Evolutionary conservation across 768 basidiomycete genomes (phyloP).

Genomic region (Epithele typhae): DNA sequence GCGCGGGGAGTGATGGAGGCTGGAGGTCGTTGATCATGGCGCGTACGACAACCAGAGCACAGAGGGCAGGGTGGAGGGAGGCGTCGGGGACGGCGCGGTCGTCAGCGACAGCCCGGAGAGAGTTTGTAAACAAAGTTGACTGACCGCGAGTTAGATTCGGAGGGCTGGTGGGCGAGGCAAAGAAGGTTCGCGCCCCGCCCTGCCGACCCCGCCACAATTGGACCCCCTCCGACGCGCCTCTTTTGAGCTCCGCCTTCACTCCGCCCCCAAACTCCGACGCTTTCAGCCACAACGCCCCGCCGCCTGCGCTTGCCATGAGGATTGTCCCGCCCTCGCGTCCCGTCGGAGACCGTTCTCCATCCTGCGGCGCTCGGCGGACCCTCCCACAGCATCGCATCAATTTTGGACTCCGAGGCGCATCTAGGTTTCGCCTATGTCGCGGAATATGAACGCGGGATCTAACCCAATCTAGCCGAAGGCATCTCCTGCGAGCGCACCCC

Average conservation of each 20-base stretch:
- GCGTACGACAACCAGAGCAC: constrained; percentile 3
- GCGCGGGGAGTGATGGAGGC: constrained; percentile 11
- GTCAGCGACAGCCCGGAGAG: constrained; percentile 46
- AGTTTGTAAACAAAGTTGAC: constrained; percentile 70
- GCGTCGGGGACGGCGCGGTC: constrained; percentile 26
- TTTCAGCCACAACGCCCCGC: constrained; percentile 3
- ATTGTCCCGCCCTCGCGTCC: not conserved
- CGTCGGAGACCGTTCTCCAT: not conserved
- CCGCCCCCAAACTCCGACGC: constrained; percentile 1
- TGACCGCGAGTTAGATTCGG: constrained; percentile 63
- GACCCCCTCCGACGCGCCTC: constrained; percentile 7
- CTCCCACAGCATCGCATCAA: not conserved
- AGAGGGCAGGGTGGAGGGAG: not conserved
- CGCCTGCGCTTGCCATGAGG: not conserved
- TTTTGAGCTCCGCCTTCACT: constrained; percentile 13
- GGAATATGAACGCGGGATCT: not conserved
- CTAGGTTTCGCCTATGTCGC: not conserved
- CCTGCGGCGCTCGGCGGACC: not conserved
- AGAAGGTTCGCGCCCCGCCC: constrained; percentile 25
- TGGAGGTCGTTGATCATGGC: constrained; percentile 18
- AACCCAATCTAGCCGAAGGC: constrained; percentile 9
- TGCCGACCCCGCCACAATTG: constrained; percentile 19
- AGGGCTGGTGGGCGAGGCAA: constrained; percentile 22
- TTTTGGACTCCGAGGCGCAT: not conserved
- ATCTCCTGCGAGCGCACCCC: too few relatives aligned